Evolutionary conservation across 2,329 filamentous ascomycete species (phyloP), one percentile per base, ranked within the genome.

Genomic region (Venturiaceae sp.): DNA sequence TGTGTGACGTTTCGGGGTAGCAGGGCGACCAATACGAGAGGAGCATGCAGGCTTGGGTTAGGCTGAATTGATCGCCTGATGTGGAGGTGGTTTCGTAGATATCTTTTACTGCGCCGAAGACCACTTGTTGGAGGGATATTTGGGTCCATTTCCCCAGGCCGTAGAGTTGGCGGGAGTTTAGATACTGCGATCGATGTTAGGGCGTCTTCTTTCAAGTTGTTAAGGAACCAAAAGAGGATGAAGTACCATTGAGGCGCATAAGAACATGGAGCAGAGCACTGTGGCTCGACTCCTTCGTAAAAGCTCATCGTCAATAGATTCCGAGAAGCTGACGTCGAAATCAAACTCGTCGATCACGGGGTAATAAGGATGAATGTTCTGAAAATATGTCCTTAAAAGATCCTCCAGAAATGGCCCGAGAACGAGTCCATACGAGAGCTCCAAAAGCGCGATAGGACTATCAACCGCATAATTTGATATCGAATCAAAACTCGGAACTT

Each of bases 341-440:
- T 58, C 57, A 16, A 53, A 58, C 19, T 58, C 57, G 14, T 58
- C 57, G 3, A 58, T 32, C 8, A 58, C 57, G 5, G 57, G 57
- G 11, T 54, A 58, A 34, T 44, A 41, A 16, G 57, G 46, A 44
- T 58, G 57, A 3, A 58, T 41, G 26, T 54, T 58, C 19, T 41
- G 57, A 33, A 58, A 58, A 21, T 36, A 58, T 2, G 41, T 30
- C 34, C 32, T n/a, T 19, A 39, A 2, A 6, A 58, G 47, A 6
- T 58, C 37, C 37, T 58, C 37, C 30, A 58, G 9, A 19, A 58
- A 54, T 54, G 57, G 47, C 32, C 57, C 57, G 14, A 58, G 47
- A 16, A 58, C 30, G 23, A 58, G 16, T n/a, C 57, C 47, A 44
- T 32, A 55, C 23, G 32, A 37, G 4, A 23, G 3, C 30, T 58